Conservation (phyloP, 129 eudicot species). For the Flaveria ramosissima region DNA sequence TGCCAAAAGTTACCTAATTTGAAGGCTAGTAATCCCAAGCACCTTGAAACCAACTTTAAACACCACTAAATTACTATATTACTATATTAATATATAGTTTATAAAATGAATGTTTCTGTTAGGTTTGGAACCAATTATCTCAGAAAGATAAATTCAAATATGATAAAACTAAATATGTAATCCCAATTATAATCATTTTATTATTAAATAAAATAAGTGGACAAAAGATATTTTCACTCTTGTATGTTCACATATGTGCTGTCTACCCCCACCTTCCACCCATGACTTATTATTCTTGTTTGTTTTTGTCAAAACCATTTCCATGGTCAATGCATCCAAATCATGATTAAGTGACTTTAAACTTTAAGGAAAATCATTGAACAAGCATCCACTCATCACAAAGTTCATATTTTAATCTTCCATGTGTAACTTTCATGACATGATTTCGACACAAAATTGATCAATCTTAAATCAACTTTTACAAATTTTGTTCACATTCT, state of each 20-base stretch:
- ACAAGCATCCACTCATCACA: not conserved
- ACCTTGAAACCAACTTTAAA: not conserved
- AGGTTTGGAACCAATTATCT: not conserved
- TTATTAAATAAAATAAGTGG: conserved; percentile 14
- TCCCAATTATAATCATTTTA: conserved; percentile 9
- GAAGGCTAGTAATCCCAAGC: not conserved
- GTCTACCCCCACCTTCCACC: conserved; percentile 33
- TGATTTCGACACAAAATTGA: not conserved
- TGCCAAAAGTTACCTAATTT: not conserved
- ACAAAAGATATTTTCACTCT: conserved; percentile 1
- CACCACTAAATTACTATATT: no score
- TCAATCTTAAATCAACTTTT: conserved; percentile 2
- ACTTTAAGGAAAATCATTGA: conserved; percentile 7
- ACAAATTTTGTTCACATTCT: conserved; percentile 2
- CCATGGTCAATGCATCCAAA: conserved; percentile 8
- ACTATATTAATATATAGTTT: no score
- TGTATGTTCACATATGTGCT: conserved; percentile 20
- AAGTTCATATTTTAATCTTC: conserved; percentile 19
- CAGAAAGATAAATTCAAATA: not conserved
- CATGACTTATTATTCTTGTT: conserved; percentile 26
- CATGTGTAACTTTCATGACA: conserved; percentile 12
- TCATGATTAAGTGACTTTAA: not conserved
- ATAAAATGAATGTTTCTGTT: no score
- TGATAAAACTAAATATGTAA: not conserved
- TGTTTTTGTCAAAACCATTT: conserved; percentile 3